These are phyloP conservation scores for Solanum infundibuliforme DNA, from an alignment of 257 asterid genomes.

Conservation along the genomic window DNA sequence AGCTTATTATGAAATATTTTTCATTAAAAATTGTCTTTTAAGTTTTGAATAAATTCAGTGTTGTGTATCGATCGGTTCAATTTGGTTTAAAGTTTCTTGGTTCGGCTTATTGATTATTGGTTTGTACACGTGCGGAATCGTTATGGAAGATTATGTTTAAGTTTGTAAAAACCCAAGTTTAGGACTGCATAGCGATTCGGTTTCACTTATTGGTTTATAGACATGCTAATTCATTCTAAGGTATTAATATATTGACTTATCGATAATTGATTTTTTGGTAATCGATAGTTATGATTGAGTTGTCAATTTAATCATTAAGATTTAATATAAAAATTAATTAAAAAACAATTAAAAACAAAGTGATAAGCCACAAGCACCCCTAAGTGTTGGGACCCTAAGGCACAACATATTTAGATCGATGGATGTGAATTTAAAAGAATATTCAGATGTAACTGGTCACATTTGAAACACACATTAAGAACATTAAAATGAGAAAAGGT, in stretches of 20 bases:
- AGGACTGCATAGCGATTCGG: background rate
- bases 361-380: background rate
- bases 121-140: background rate
- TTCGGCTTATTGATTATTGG: background rate
- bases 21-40: background rate
- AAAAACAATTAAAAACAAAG: background rate
- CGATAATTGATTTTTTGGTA: background rate
- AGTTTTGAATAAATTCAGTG: background rate
- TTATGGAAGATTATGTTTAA: too few relatives aligned
- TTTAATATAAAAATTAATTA: background rate
- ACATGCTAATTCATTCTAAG: background rate
- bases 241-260: too few relatives aligned
- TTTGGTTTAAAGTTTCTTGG: background rate
- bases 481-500: background rate
- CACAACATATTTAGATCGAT: background rate
- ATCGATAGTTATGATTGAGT: background rate
- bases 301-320: background rate
- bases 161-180: background rate
- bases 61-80: background rate
- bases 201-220: background rate
- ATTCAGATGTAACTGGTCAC: background rate
- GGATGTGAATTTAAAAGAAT: background rate
- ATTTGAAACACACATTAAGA: background rate
- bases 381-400: background rate
- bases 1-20: background rate